These are phyloP conservation scores for Lasiosphaeria ovina DNA, from an alignment of 495 filamentous ascomycete species.

Conservation along the genomic window DNA sequence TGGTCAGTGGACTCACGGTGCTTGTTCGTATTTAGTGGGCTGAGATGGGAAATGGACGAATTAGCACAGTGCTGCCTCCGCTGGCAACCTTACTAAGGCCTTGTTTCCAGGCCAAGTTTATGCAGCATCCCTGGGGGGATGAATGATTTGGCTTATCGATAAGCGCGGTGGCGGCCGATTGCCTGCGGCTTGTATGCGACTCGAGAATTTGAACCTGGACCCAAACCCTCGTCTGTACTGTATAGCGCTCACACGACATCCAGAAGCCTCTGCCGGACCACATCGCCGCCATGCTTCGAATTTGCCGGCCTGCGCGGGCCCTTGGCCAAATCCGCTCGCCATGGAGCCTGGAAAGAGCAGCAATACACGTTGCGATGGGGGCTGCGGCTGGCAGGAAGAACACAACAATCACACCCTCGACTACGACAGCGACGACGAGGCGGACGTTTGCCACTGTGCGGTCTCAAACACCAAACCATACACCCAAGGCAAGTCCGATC, in stretches of 20 bases:
- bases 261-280: not conserved
- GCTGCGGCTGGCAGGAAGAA: not conserved
- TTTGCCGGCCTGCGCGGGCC: conserved; percentile 27
- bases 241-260: no score
- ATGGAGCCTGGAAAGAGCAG: conserved; percentile 13
- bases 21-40: no score
- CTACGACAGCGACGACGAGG: no score
- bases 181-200: not conserved
- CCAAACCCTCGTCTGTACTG: no score
- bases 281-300: conserved; percentile 27
- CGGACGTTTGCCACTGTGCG: not conserved
- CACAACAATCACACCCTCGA: no score
- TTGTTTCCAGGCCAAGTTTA: no score
- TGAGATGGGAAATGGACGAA: no score
- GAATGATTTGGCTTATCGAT: not conserved
- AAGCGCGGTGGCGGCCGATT: not conserved
- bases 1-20: no score
- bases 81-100: no score
- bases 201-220: not conserved
- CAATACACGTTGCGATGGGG: not conserved
- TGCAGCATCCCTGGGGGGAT: no score
- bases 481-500: no score
- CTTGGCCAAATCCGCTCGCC: conserved; percentile 16
- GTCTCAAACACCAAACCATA: not conserved
- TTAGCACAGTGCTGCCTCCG: no score